A percentile compares a stretch with the other conserved stretches of the same genome.
Conservation (phyloP, 768 basidiomycete species). For the Leccinellum rugosiceps region DNA sequence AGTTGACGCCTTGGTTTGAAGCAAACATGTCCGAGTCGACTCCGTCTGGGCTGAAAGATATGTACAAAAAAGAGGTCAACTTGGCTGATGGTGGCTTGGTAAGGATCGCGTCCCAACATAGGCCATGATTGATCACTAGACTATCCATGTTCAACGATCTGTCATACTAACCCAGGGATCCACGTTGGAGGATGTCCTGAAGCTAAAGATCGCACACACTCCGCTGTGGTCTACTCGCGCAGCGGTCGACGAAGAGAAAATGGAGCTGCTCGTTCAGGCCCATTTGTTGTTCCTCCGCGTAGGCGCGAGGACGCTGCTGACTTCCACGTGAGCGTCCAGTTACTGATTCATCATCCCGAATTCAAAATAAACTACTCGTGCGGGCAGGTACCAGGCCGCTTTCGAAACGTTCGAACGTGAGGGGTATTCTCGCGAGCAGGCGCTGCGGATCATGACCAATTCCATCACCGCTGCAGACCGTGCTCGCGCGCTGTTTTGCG, state of each 20-base stretch:
- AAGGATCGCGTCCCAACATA: slow-evolving; percentile 2
- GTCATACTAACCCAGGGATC: slow-evolving; percentile 47
- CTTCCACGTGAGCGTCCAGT: slow-evolving; percentile 52
- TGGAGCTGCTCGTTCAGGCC: slow-evolving; percentile 43
- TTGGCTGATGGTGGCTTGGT: slow-evolving; percentile 35
- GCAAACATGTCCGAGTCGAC: background rate
- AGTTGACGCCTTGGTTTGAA: background rate
- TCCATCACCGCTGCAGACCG: slow-evolving; percentile 50
- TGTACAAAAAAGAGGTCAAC: slow-evolving; percentile 17
- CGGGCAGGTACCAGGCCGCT: slow-evolving; percentile 63
- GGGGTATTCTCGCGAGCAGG: slow-evolving; percentile 44
- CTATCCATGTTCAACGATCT: background rate
- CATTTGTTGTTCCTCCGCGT: slow-evolving; percentile 64
- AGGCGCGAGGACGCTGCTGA: slow-evolving; percentile 63
- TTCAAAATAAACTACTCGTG: background rate
- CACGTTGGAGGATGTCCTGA: slow-evolving; percentile 51
- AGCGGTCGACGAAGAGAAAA: slow-evolving; percentile 48
- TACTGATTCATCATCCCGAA: background rate
- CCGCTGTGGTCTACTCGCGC: slow-evolving; percentile 74
- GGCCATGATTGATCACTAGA: background rate
- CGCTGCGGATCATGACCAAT: slow-evolving; percentile 47
- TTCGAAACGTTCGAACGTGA: slow-evolving; percentile 49
- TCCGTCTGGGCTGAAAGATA: background rate
- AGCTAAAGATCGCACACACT: slow-evolving; percentile 45
- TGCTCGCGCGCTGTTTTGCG: slow-evolving; percentile 39